Evolutionary conservation across 495 filamentous ascomycete species (phyloP), one percentile per base, ranked within the genome.

Genomic region (Penicillium manginii): DNA sequence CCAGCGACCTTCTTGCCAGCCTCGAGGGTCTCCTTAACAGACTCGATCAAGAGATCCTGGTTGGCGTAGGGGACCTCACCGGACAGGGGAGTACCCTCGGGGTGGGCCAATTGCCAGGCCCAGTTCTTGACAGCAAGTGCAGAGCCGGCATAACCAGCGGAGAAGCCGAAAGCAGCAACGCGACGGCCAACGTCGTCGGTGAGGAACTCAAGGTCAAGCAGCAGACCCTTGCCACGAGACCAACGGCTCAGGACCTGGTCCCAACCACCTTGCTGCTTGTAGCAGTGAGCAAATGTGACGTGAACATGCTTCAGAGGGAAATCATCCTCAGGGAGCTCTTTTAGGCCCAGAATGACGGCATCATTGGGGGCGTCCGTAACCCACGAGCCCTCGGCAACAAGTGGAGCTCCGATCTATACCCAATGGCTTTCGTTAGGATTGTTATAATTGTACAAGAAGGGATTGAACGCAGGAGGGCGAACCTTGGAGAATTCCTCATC

Each of bases 181-280:
- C 93, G 81, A 47, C 91, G 81, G n/a, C 91, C 89, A 46, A 69
- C 80, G 32, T 83, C 83, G 62, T 96, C 90, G 17, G 86, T 84
- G n/a, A 97, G 78, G 74, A 97, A 97, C 69, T 98, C 93, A 54
- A 98, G 81, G 64, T 98, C 93, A 46, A 92, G 83, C 22, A 98
- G 84, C 9, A 84, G 89, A 50, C 93, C 93, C 46, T 87, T 88
- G 31, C 93, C 94, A 29, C 87, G 82, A 8, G 89, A 83, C 77
- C 93, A 98, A 45, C 93, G 82, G 53, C 86, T 82, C 14, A 98
- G 84, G 19, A 92, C 89, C 11, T 84, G 80, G 60, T 90, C 86
- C 93, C 92, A 97, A 21, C 90, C 91, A 47, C 77, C 85, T 75
- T 98, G 94, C 64, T 88, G 77, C 82, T 96, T 97, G 79, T 92